These are phyloP conservation scores for Fusarium beomiforme DNA, from an alignment of 2,329 filamentous ascomycete species.

Conservation along the genomic window DNA sequence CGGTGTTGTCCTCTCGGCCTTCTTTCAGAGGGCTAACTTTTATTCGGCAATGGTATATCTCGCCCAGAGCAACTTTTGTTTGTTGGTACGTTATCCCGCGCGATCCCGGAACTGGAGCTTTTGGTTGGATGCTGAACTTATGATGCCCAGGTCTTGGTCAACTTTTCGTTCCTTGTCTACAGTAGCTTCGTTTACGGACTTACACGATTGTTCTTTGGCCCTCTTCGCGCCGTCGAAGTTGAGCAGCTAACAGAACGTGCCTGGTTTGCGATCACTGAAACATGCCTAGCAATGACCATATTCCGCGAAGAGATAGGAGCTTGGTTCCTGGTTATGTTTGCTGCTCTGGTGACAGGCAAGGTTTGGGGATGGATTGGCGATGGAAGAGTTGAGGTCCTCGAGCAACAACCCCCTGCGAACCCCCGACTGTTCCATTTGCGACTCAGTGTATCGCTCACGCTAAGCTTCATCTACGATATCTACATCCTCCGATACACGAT, in stretches of 20 bases:
- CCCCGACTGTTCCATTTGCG: slow-evolving; percentile 88
- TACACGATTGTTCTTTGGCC: slow-evolving; percentile 90
- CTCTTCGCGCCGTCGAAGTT: slow-evolving; percentile 90
- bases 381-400: slow-evolving; percentile 90
- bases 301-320: slow-evolving; percentile 95
- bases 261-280: slow-evolving; percentile 98
- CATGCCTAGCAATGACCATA: slow-evolving; percentile 96
- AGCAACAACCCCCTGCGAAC: slow-evolving; percentile 93
- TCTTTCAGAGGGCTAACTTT: slow-evolving; percentile 96
- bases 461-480: slow-evolving; percentile 83
- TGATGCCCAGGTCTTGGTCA: slow-evolving; percentile 79
- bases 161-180: slow-evolving; percentile 85
- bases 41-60: slow-evolving; percentile 98
- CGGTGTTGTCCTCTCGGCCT: slow-evolving; percentile 86
- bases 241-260: slow-evolving; percentile 97
- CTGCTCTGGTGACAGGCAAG: slow-evolving; percentile 89
- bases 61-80: slow-evolving; percentile 93
- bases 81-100: slow-evolving; percentile 73
- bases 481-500: slow-evolving; percentile 85
- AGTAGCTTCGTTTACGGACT: slow-evolving; percentile 85
- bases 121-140: slow-evolving; percentile 13
- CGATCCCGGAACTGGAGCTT: not conserved
- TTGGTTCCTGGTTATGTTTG: slow-evolving; percentile 97
- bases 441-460: slow-evolving; percentile 78
- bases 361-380: slow-evolving; percentile 99